Base-by-base conservation (phyloP, 352 stramenopile genomes). In the Pythium aristosporum region DNA sequence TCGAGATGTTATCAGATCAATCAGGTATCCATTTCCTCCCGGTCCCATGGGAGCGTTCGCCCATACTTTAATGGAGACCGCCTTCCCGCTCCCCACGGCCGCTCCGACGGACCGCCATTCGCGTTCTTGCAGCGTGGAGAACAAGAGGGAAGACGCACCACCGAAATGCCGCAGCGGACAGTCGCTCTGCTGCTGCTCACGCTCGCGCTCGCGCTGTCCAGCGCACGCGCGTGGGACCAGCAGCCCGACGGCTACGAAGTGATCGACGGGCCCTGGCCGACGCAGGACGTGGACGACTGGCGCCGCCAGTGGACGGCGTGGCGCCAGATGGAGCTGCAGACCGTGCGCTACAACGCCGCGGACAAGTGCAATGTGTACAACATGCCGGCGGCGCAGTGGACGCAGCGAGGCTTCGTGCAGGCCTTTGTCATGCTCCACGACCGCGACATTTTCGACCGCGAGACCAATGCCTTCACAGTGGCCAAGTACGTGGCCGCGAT, bases 211-310 rank as follows among this genome's bases (percentile, higher is more conserved):
- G 67, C 23, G 10, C 10, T 12, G 11, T 25, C 7, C 7, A 20
- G 5, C 12, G 5, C 62, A 11, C 18, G 16, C 11, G 81, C 72
- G 36, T 93, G 86, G 86, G 86, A 95, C 50, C 69, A 69, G 30
- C 82, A 91, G 75, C 86, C 86, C 11, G 73, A 91, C 42, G 84
- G 85, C 18, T 95, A 91, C 62, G 81, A 95, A 72, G 64, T 95
- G 32, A 87, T 93, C 61, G 76, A 95, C 58, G 84, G 79, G 1
- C 84, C 85, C 5, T 43, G 15, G 20, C 53, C 68, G 0, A 44
- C 58, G 13, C 57, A 87, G 8, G 51, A 62, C 23, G 55, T 90
- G 6, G 65, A 67, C n/a, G 55, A 65, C 9, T 95, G 86, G 86
- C 74, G 69, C 56, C 59, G 58, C 16, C 65, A 87, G 32, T 95